These are phyloP conservation scores for Entelexis paramagnoliae DNA, from an alignment of 1,139 yeast species.

Conservation along the genomic window DNA sequence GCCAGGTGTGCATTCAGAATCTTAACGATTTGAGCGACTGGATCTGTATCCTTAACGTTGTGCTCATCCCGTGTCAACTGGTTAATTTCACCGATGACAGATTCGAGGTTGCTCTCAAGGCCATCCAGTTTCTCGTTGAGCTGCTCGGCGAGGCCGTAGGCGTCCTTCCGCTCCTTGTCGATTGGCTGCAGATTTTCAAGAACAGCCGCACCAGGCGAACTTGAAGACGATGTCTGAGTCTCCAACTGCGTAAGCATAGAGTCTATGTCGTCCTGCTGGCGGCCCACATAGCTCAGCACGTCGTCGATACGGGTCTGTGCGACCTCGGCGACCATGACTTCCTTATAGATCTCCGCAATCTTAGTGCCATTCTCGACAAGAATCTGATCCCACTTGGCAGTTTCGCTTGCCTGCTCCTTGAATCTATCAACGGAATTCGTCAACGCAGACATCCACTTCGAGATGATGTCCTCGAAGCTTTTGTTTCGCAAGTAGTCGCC, in stretches of 20 bases:
- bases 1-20: slow-evolving; percentile 81
- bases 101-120: slow-evolving; percentile 62
- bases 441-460: slow-evolving; percentile 86
- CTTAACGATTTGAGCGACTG: slow-evolving; percentile 54
- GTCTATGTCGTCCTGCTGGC: slow-evolving; percentile 88
- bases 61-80: slow-evolving; percentile 75
- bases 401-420: slow-evolving; percentile 62
- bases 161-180: slow-evolving; percentile 84
- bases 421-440: slow-evolving; percentile 64
- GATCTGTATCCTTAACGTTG: slow-evolving; percentile 44
- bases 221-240: slow-evolving; percentile 44
- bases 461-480: slow-evolving; percentile 82
- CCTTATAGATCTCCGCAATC: slow-evolving; percentile 65
- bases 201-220: slow-evolving; percentile 29
- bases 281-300: slow-evolving; percentile 70
- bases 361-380: slow-evolving; percentile 79
- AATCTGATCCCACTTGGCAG: slow-evolving; percentile 76
- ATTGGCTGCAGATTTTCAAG: slow-evolving; percentile 37
- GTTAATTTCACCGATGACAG: slow-evolving; percentile 77
- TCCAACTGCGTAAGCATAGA: slow-evolving; percentile 74
- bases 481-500: slow-evolving; percentile 79
- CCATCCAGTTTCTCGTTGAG: slow-evolving; percentile 72
- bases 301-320: slow-evolving; percentile 81
- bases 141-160: slow-evolving; percentile 78
- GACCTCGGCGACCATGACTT: slow-evolving; percentile 73